Evolutionary conservation across 2,329 filamentous ascomycete species (phyloP), one percentile per base, ranked within the genome.

Genomic region (Neopestalotiopsis clavispora): DNA sequence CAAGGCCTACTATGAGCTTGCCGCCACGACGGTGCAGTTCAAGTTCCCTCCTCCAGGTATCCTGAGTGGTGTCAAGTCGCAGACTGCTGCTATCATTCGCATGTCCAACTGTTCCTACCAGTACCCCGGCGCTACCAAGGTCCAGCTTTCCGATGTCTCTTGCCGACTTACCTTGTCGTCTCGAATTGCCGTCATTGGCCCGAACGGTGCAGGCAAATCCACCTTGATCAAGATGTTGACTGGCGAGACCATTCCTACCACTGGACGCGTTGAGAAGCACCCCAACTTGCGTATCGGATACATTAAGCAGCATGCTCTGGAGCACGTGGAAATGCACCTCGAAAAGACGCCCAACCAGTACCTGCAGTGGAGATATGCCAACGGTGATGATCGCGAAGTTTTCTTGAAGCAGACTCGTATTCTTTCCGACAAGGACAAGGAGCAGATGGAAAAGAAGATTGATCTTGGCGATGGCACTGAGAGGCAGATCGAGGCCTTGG

Each of bases 321-420:
- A 99, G 86, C 96, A 99, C 89, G 96, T 99, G 12, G 95, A 99
- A 84, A 97, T 98, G 95, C 96, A 99, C 79, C 86, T 98, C 75
- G 96, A 99, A 83, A 99, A 99, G 89, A 99, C 96, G 0, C 96
- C 96, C 56, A 98, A 97, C 80, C 96, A 99, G 83, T 99, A 99
- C 79, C 88, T 99, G 42, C 96, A 98, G 83, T 99, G 96, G 96
- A 93, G 96, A 76, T 99, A 98, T 79, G 94, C 94, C 76, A 94
- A 98, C 78, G 96, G 96, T 78, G 96, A 98, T 75, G 96, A 99
- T 76, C 94, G 96, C 65, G 96, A 99, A 80, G 95, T 98, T 56
- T 89, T 97, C 81, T 90, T 99, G 90, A 99, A 99, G 88, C 95
- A 97, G 83, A 98, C 95, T 63, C 94, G 96, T 83, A 87, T 95